Base-by-base conservation (phyloP, 306 rosid species). In the Quercus dentata region DNA sequence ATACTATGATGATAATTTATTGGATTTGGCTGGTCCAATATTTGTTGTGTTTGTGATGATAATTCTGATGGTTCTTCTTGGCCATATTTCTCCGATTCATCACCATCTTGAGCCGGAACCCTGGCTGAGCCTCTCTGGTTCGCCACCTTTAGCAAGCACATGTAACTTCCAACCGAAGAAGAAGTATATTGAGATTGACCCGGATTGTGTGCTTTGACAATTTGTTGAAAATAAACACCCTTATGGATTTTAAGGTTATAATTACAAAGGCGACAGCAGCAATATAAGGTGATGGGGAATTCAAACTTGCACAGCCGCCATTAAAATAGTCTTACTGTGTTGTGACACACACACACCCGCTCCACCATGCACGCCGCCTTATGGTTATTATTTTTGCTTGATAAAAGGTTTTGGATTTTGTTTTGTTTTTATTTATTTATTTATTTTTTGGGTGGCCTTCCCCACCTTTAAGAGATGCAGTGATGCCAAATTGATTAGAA, bases 61-160 rank as follows among this genome's bases (percentile, higher is more conserved):
- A 20, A 19, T 23, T 14, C 41, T 5, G 67, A 5, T 4, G 46
- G 63, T n/a, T 13, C 74, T n/a, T 76, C 80, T 19, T 30, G 74
- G 4, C 9, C 80, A 52, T 49, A 30, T 63, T 0, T 65, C n/a
- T 65, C 73, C 69, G 65, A 17, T 5, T 33, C 71, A 61, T 85
- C 54, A 41, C 51, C 81, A 19, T 18, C 38, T 8, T 78, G 82
- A 67, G 77, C 56, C 41, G 65, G 72, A 67, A 86, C 78, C 51
- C 80, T 76, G 67, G 80, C 84, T 56, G 75, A 77, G 55, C 74
- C 73, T 73, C 84, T 19, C 82, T 76, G 90, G 83, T 88, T 74
- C 90, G 92, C 92, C 92, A 88, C 92, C 74, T 86, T 88, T 46
- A 88, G 62, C 6, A 55, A 33, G 84, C 81, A 88, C 88, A 82